Evolutionary conservation across 331 rosid genomes (phyloP), one percentile per base, ranked within the genome.

Genomic region (Acacia concinna): DNA sequence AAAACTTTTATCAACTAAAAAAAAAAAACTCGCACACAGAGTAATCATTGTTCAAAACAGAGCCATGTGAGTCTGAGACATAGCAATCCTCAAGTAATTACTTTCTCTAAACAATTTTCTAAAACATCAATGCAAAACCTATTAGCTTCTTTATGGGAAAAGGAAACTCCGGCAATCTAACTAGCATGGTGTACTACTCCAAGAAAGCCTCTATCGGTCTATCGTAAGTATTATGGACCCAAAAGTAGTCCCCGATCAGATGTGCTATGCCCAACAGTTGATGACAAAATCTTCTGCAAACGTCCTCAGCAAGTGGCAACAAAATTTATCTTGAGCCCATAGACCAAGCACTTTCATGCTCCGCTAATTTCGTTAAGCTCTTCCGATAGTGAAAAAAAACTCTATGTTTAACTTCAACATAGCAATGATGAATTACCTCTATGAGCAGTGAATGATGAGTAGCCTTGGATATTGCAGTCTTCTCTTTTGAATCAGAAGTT

Each of bases 381-480:
- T 72, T 81, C n/a, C 28, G 6, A 40, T 17, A 73, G 34, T 56
- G 2, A 54, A 23, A 60, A 60, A 74, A 40, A 8, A 54, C 47
- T 56, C 31, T 17, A 65, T n/a, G 60, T 70, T 60, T 56, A 63
- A 66, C 57, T 34, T n/a, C n/a, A 56, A 86, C 25, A 44, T 52
- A 57, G 43, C 37, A 82, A 63, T 77, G 46, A 79, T 35, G 70
- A 71, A 30, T 28, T 85, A 91, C 97, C 97, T 83, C 92, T 87
- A 91, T 87, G 74, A 95, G 91, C 72, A 91, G 79, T 1, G 90
- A 87, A 86, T 92, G 98, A 70, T 90, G 94, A 80, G 81, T 78
- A 71, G 88, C 82, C 89, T 92, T 94, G 18, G 91, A 85, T 23
- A 85, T 52, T 47, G 72, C 43, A 81, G 82, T 74, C 81, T 90